Evolutionary conservation across 2,329 filamentous ascomycete genomes (phyloP).

Genomic region (Pyrenophora seminiperda): DNA sequence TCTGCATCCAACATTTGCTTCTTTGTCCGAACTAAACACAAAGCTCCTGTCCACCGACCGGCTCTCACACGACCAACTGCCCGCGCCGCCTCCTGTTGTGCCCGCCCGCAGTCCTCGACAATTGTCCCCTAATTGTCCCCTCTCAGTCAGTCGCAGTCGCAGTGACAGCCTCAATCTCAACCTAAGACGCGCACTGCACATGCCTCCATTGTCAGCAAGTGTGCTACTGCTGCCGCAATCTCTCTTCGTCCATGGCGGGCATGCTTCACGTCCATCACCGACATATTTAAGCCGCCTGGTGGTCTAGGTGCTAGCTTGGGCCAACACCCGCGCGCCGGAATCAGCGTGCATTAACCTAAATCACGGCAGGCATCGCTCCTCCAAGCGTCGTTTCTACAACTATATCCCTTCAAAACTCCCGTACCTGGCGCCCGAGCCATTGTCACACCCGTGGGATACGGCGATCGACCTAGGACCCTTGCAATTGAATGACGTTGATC

Average conservation of each 20-base stretch:
- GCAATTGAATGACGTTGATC: conserved; percentile 49
- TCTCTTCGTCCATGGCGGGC: conserved; percentile 30
- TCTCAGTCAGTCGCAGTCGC: conserved; percentile 31
- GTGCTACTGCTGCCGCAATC: conserved; percentile 37
- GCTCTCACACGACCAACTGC: conserved; percentile 37
- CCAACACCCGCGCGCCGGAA: conserved; percentile 36
- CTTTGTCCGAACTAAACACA: conserved; percentile 34
- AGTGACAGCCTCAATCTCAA: conserved; percentile 32
- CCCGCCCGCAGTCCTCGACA: conserved; percentile 35
- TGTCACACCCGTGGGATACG: conserved; percentile 30
- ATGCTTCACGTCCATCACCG: conserved; percentile 31
- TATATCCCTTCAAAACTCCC: conserved; percentile 25
- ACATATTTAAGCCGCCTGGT: conserved; percentile 40
- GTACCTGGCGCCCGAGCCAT: conserved; percentile 38
- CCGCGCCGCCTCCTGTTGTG: conserved; percentile 44
- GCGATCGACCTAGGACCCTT: conserved; percentile 45
- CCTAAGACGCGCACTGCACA: conserved; percentile 43
- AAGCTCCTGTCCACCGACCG: conserved; percentile 38
- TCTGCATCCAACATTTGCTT: conserved; percentile 38
- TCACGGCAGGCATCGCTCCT: conserved; percentile 21
- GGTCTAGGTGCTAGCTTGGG: conserved; percentile 42
- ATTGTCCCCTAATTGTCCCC: conserved; percentile 28
- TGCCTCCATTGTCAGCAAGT: conserved; percentile 35
- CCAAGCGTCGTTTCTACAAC: conserved; percentile 24
- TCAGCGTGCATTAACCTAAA: conserved; percentile 35